Conservation (phyloP, 768 basidiomycete genomes). For the Fomitopsis serialis region DNA sequence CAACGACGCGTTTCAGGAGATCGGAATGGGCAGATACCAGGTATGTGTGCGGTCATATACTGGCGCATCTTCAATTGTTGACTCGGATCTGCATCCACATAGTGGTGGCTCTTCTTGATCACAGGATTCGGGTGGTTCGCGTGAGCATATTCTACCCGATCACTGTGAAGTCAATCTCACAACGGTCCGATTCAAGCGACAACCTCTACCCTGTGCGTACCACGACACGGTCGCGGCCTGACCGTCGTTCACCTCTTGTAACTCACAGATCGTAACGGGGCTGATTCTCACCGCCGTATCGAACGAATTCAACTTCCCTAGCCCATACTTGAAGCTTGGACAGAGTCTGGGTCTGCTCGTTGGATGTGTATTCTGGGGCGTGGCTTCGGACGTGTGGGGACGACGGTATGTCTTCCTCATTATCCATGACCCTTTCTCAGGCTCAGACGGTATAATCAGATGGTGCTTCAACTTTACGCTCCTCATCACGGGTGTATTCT, state of each 20-base stretch:
- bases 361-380: constrained; percentile 65
- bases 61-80: too few relatives aligned
- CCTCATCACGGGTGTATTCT: constrained; percentile 62
- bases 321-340: constrained; percentile 60
- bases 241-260: neutral
- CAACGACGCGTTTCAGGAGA: constrained; percentile 43
- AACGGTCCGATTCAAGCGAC: constrained; percentile 38
- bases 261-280: constrained; percentile 46
- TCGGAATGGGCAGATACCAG: constrained; percentile 56
- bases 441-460: too few relatives aligned
- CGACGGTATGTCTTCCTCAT: constrained; percentile 31
- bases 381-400: constrained; percentile 69
- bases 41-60: constrained; percentile 18
- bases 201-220: constrained; percentile 52
- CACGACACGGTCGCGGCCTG: neutral
- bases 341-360: constrained; percentile 69
- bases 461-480: constrained; percentile 67
- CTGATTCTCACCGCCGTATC: constrained; percentile 60
- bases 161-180: neutral
- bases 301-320: constrained; percentile 57
- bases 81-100: neutral
- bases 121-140: constrained; percentile 75
- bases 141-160: constrained; percentile 32
- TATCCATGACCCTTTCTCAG: too few relatives aligned
- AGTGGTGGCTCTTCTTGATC: constrained; percentile 62